Evolutionary conservation across 495 filamentous ascomycete species (phyloP), one percentile per base, ranked within the genome.

Genomic region (Platismatia glauca): DNA sequence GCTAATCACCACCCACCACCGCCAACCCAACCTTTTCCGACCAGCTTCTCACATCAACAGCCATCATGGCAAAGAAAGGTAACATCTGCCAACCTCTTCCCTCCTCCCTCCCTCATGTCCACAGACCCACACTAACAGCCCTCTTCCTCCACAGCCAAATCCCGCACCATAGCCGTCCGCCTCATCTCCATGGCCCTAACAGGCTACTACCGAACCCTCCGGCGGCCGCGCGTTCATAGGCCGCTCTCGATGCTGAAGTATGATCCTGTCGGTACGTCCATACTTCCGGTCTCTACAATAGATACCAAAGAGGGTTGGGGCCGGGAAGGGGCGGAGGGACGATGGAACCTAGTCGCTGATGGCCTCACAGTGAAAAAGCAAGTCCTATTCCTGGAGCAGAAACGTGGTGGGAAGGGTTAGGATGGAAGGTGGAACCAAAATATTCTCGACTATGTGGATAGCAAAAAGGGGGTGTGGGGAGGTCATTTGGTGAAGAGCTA

Each of bases 171-270:
- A 70, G 80, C 86, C 69, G 94, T 97, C 71, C 91, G 95, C 71
- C 88, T 99, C 59, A 80, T 99, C 74, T 96, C 91, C 60, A 99
- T 97, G 95, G 95, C 95, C 64, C 86, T 95, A 85, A 99, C 95
- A 18, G 95, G 95, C 69, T 99, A 88, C 80, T 99, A 90, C 80
- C 89, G 89, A 73, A 95, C 89, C 60, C 82, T 91, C 72, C 81
- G 88, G 59, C 88, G 95, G 37, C 91, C 92, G 20, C 86, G 95
- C 57, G 78, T 80, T 31, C 81, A 92, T 62, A 78, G 86, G 44
- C 94, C 95, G 43, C 82, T 97, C 74, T 93, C 89, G 77, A 95
- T 97, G 91, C 80, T 97, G 66, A 99, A 99, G 78, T 97, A 99
- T 74, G 95, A 99, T 76, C 95, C 95, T 62, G 89, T 99, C 69